Percentiles rank a stretch among this genome's conserved stretches.
Evolutionary conservation across 306 rosid genomes (phyloP).

Genomic region (Trichosanthes truncata): DNA sequence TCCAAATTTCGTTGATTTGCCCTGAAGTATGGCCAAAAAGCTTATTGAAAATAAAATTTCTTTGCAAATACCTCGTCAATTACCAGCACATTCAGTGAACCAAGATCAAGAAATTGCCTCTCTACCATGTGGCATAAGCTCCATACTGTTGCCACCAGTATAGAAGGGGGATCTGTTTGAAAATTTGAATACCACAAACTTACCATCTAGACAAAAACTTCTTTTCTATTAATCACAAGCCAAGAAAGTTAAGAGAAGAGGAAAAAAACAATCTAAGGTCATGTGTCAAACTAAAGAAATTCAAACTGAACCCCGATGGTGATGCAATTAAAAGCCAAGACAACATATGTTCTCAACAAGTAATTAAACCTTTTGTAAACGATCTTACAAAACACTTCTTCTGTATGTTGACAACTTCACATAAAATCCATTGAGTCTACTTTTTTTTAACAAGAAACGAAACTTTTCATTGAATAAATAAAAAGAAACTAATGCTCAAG

Average conservation of each 20-base stretch:
- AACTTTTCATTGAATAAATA: no score
- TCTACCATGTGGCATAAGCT: no score
- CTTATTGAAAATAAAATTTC: neutral
- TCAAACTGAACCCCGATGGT: neutral
- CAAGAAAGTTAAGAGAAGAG: neutral
- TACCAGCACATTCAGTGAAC: slow-evolving; percentile 6
- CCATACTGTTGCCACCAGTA: slow-evolving; percentile 34
- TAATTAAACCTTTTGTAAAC: neutral
- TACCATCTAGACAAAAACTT: neutral
- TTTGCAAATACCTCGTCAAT: slow-evolving; percentile 69
- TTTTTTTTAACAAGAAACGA: neutral
- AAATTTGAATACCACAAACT: neutral
- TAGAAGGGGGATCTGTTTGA: slow-evolving; percentile 83
- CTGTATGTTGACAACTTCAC: neutral
- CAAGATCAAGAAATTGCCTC: no score
- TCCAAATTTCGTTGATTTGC: neutral
- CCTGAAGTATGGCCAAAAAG: neutral
- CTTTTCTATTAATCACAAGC: neutral
- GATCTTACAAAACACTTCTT: neutral
- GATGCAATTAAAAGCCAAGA: no score
- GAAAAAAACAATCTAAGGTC: neutral
- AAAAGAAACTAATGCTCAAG: no score
- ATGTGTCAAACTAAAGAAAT: neutral
- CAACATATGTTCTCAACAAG: no score
- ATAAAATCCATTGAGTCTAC: neutral